A percentile compares a stretch with the other conserved stretches of the same genome.
Conservation (phyloP, 371 early-diverging fungal species). For the Syncephalastrum contaminatum region DNA sequence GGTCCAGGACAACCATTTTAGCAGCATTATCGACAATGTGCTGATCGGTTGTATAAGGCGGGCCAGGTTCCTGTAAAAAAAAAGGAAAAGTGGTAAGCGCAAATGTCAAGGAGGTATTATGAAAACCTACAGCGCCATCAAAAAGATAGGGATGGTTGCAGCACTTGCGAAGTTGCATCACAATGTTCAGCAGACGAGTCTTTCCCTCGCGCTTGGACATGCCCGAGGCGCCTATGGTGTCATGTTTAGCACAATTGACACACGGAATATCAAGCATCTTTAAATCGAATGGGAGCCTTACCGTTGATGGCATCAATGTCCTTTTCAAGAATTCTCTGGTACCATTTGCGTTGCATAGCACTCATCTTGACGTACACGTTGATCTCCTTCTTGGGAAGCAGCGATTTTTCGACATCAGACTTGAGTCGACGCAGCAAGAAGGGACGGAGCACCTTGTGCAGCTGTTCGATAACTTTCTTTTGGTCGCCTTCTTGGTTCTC, state of each 20-base stretch:
- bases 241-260: background rate
- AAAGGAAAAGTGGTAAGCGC: background rate
- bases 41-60: conserved; percentile 97
- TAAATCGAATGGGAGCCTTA: conserved; percentile 8
- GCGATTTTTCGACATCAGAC: conserved; percentile 96
- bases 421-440: conserved; percentile 98
- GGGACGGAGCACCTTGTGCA: conserved; percentile 92
- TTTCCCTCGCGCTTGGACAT: conserved; percentile 73
- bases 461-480: conserved; percentile 84
- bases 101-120: background rate
- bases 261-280: background rate
- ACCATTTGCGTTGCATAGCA: conserved; percentile 97
- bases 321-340: conserved; percentile 95
- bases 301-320: conserved; percentile 97
- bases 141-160: conserved; percentile 99
- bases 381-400: conserved; percentile 96
- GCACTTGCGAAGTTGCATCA: conserved; percentile 99
- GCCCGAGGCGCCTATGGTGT: conserved; percentile 28
- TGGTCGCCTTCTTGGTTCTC: conserved; percentile 73
- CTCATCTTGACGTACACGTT: conserved; percentile 96
- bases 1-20: conserved; percentile 95
- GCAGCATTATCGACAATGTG: conserved; percentile 95
- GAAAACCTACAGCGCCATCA: conserved; percentile 84
- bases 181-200: conserved; percentile 94
- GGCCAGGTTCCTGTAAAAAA: conserved; percentile 56